Evolutionary conservation across 2,329 filamentous ascomycete genomes (phyloP).

Genomic region (Colletotrichum destructivum): DNA sequence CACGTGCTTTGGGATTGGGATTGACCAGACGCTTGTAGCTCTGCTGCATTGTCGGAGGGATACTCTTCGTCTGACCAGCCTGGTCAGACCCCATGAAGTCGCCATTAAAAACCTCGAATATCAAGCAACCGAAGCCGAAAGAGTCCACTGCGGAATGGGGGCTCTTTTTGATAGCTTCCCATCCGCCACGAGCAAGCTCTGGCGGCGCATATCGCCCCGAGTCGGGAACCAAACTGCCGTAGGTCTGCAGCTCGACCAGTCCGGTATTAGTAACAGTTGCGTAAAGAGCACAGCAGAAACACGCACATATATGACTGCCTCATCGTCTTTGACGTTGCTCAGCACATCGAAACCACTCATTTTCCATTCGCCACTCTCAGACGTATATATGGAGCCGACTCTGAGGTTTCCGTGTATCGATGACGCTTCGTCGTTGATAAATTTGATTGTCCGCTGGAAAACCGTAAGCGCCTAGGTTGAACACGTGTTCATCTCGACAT

Average conservation of each 20-base stretch:
- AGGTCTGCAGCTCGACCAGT: constrained; percentile 69
- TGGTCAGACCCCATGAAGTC: constrained; percentile 83
- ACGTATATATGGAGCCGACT: constrained; percentile 90
- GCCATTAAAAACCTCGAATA: constrained; percentile 94
- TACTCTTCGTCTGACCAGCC: constrained; percentile 85
- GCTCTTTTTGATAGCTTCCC: constrained; percentile 89
- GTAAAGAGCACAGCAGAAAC: too few relatives aligned
- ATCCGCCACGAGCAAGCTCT: constrained; percentile 88
- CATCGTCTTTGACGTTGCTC: constrained; percentile 96
- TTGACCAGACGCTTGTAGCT: constrained; percentile 93
- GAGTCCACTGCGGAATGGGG: constrained; percentile 88
- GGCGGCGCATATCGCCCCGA: constrained; percentile 88
- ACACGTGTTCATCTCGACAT: constrained; percentile 47
- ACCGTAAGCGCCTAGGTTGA: constrained; percentile 12
- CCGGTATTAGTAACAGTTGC: constrained; percentile 35
- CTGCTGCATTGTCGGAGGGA: constrained; percentile 90
- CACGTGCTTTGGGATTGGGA: constrained; percentile 88
- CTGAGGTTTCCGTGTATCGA: constrained; percentile 92
- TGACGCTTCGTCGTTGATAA: constrained; percentile 93
- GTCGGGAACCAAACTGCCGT: constrained; percentile 89
- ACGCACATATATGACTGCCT: constrained; percentile 83
- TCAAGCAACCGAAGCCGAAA: constrained; percentile 86
- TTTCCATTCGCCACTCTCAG: constrained; percentile 98
- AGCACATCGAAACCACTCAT: constrained; percentile 93
- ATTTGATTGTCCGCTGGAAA: constrained; percentile 86